Evolutionary conservation across 106 monocot genomes (phyloP).

Genomic region (Ottelia alismoides): DNA sequence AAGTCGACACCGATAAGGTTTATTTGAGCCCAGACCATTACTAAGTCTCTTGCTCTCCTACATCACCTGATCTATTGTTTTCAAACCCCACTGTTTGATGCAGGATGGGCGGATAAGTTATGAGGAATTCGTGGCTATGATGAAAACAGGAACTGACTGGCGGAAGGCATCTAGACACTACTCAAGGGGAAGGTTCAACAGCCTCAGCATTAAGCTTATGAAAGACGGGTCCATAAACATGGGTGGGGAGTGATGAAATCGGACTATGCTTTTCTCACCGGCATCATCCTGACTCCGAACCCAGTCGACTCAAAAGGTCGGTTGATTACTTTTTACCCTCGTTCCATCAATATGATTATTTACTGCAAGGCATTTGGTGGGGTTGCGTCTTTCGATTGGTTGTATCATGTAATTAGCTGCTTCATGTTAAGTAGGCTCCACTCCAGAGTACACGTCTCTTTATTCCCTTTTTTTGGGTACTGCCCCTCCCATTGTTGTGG

Average conservation of each 20-base stretch:
- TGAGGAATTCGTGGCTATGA: constrained; percentile 82
- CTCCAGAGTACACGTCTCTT: too few species aligned
- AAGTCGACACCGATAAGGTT: constrained; percentile 97
- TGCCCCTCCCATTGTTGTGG: too few species aligned
- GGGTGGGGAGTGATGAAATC: constrained; percentile 16
- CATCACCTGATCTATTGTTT: neutral
- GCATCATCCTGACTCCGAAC: too few species aligned
- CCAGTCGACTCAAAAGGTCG: too few species aligned
- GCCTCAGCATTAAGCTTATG: constrained; percentile 61
- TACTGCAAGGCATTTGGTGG: too few species aligned
- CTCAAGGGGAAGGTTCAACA: constrained; percentile 76
- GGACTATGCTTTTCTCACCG: too few species aligned
- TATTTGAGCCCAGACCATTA: neutral
- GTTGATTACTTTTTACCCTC: too few species aligned
- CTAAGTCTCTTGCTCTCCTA: neutral
- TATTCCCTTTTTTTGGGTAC: too few species aligned
- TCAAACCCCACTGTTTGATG: neutral
- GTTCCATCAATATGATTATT: too few species aligned
- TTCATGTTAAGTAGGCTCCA: too few species aligned
- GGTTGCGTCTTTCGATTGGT: too few species aligned
- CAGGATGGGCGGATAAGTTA: constrained; percentile 69
- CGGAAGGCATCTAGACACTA: constrained; percentile 81
- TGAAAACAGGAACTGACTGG: constrained; percentile 86
- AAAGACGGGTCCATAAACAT: constrained; percentile 62
- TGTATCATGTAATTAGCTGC: too few species aligned